phyloP scores from a whole-genome alignment of 768 basidiomycete species.

The Myochromella boudieri region DNA sequence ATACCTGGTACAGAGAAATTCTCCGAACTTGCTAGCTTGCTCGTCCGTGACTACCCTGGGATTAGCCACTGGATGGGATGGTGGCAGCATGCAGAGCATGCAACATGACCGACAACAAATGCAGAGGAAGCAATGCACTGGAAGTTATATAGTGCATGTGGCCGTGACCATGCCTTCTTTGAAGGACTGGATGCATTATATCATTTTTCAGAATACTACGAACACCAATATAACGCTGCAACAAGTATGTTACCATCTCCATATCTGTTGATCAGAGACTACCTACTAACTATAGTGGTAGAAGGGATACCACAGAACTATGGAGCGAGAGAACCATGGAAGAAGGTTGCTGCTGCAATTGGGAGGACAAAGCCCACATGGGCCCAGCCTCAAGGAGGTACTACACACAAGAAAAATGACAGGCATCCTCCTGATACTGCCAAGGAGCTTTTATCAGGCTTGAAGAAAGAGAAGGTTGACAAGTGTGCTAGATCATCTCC shows the following conservation, averaged over 20 bases:
- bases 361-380: constrained; percentile 24
- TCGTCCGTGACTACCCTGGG: constrained; percentile 22
- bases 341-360: constrained; percentile 6
- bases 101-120: constrained; percentile 33
- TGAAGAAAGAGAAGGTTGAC: not conserved
- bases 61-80: constrained; percentile 29
- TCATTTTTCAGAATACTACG: constrained; percentile 20
- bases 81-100: constrained; percentile 28
- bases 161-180: constrained; percentile 13
- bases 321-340: constrained; percentile 28
- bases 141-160: constrained; percentile 28
- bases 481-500: not conserved
- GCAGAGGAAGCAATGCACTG: constrained; percentile 34
- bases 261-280: not conserved
- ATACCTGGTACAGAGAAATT: constrained; percentile 8
- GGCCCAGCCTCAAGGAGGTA: not conserved
- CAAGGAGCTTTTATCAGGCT: not conserved
- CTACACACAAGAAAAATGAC: constrained; percentile 23
- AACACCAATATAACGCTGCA: constrained; percentile 12
- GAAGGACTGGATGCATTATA: constrained; percentile 3
- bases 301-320: constrained; percentile 22
- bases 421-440: constrained; percentile 16
- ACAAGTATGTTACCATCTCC: not conserved
- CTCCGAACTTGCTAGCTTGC: not conserved
- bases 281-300: too few species aligned